Evolutionary conservation across 2,329 filamentous ascomycete species (phyloP), one percentile per base, ranked within the genome.

Genomic region (Hypoxylon sp.): DNA sequence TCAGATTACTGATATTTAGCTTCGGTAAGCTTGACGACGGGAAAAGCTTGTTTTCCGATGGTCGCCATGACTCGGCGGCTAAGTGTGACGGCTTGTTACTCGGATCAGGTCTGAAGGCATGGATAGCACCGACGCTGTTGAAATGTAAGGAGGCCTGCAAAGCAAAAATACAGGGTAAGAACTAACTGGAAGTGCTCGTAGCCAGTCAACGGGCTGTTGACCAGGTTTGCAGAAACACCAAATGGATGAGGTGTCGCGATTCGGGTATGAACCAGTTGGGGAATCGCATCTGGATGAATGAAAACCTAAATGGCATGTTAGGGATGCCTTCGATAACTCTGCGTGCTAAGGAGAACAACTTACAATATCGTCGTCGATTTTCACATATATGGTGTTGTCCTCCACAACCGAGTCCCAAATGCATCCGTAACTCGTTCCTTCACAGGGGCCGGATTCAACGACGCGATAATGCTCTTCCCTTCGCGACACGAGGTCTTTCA

Each of bases 171-270:
- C 11, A 32, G 32, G 21, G n/a, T 3, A 17, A 11, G 25, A 34
- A 23, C 56, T 50, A 10, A 59, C 56, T 85, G 85, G 71, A 82
- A 84, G 72, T 89, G 87, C 19, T 87, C 79, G 75, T 84, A 84
- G 53, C 81, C 81, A 43, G 87, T 82, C 21, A 85, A 78, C 2
- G 85, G 85, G 58, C 86, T 84, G 60, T 88, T 89, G 72, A 88
- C 78, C 13, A 89, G 80, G 70, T 89, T 88, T 60, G 85, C 86
- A 1, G 85, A 86, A 2, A 88, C 82, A 43, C 84, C 77, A 67
- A 83, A 82, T 25, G 82, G 81, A 52, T 86, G 80, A 3, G 85
- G 84, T 36, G 86, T 80, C 2, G 82, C 79, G 55, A 86, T 75
- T 65, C 84, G 84, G 19, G 84, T 86, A 67, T 84, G 83, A 23